A percentile compares a stretch with the other conserved stretches of the same genome.
These are phyloP conservation scores for Brassica carinata DNA, from an alignment of 345 rosid genomes.

Conservation along the genomic window DNA sequence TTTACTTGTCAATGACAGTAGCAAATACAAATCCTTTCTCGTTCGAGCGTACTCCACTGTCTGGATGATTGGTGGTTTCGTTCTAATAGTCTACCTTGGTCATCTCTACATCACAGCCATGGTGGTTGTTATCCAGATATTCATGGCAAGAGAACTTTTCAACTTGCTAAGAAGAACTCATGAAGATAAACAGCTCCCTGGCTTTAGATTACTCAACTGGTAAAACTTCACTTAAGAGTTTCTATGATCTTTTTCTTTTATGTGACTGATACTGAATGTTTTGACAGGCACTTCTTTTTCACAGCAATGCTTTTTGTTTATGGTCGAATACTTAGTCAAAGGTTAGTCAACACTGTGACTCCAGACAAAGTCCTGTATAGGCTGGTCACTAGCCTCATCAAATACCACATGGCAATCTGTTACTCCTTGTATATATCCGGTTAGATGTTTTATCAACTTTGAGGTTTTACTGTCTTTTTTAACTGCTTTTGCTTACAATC, in stretches of 20 bases:
- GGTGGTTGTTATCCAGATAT: constrained; percentile 82
- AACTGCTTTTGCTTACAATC: constrained; percentile 19
- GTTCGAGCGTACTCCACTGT: constrained; percentile 64
- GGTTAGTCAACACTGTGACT: constrained; percentile 80
- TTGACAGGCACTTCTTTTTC: constrained; percentile 83
- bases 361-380: constrained; percentile 64
- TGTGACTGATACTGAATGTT: neutral
- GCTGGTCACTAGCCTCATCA: constrained; percentile 71
- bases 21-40: constrained; percentile 68
- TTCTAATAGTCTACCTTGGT: constrained; percentile 69
- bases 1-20: constrained; percentile 64
- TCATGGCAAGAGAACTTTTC: constrained; percentile 79
- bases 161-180: constrained; percentile 66
- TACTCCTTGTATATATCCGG: constrained; percentile 79
- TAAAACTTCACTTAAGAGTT: constrained; percentile 27
- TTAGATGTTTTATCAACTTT: constrained; percentile 34
- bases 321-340: constrained; percentile 82
- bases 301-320: constrained; percentile 87
- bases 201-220: constrained; percentile 79
- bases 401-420: constrained; percentile 79
- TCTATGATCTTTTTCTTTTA: neutral
- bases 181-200: constrained; percentile 81
- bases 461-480: neutral
- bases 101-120: constrained; percentile 88
- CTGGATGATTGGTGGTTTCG: constrained; percentile 84